Conservation (phyloP, 23 red algal species). For the Gracilaria domingensis region DNA sequence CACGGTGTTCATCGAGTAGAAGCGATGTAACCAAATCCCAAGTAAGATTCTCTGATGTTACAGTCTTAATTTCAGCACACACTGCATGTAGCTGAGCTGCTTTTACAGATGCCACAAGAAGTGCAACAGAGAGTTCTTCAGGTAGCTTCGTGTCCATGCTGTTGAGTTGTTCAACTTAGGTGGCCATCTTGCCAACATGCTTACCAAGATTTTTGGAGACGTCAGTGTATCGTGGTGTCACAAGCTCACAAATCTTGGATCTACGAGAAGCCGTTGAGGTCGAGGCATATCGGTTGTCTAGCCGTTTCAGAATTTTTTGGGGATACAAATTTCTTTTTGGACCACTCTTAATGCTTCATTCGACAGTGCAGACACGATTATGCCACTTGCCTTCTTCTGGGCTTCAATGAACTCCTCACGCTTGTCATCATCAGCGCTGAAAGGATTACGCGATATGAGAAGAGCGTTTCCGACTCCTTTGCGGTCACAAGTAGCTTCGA, state of each 20-base stretch:
- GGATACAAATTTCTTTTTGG: too few species aligned
- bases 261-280: slow-evolving; percentile 6
- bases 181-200: slow-evolving; percentile 14
- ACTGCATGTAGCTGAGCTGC: background rate
- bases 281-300: background rate
- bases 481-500: too few species aligned
- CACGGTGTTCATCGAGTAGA: too few species aligned
- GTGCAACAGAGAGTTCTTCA: too few species aligned
- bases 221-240: background rate
- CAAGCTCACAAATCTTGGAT: background rate
- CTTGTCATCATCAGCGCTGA: background rate
- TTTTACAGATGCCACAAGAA: too few species aligned
- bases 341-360: too few species aligned
- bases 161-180: background rate
- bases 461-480: too few species aligned
- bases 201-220: background rate
- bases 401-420: background rate
- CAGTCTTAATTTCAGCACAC: slow-evolving; percentile 3
- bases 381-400: too few species aligned
- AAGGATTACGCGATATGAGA: background rate
- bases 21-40: too few species aligned
- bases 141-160: too few species aligned
- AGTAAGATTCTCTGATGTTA: background rate
- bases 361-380: too few species aligned
- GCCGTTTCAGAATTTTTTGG: too few species aligned